Evolutionary conservation across 2,329 filamentous ascomycete species (phyloP).

Genomic region (Apiospora hydei): DNA sequence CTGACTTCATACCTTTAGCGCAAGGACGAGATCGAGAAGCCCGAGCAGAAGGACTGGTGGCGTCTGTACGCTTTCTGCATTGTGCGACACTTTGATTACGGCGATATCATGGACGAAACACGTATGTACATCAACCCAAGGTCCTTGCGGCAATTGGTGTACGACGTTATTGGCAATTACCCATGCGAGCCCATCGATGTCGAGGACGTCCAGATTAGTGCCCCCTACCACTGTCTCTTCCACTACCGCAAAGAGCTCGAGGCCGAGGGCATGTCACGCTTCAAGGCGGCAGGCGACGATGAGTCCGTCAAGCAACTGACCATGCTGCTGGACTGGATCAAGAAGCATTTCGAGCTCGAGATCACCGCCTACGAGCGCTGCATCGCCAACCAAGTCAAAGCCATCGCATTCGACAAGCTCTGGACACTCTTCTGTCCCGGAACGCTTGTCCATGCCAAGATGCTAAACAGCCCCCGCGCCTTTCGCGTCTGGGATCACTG

Average conservation of each 20-base stretch:
- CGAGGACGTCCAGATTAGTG: constrained; percentile 35
- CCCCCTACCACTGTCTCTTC: constrained; percentile 40
- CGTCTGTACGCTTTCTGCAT: constrained; percentile 41
- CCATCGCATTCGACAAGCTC: constrained; percentile 38
- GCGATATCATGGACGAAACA: constrained; percentile 33
- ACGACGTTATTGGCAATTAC: constrained; percentile 40
- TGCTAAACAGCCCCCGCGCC: constrained; percentile 39
- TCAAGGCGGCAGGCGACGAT: constrained; percentile 33
- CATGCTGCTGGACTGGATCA: constrained; percentile 41
- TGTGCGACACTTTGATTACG: constrained; percentile 34
- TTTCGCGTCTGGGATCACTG: constrained; percentile 35
- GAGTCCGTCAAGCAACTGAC: constrained; percentile 38
- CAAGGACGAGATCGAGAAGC: constrained; percentile 33
- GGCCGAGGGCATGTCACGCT: constrained; percentile 36
- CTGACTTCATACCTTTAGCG: constrained; percentile 24
- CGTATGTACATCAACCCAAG: constrained; percentile 40
- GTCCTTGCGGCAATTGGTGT: constrained; percentile 38
- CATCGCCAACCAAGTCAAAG: constrained; percentile 35
- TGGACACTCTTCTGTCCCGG: constrained; percentile 42
- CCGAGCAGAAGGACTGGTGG: constrained; percentile 41
- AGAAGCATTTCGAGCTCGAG: constrained; percentile 42
- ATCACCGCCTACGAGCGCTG: constrained; percentile 39
- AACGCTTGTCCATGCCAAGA: constrained; percentile 37
- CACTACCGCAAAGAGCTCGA: constrained; percentile 38
- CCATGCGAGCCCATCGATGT: constrained; percentile 32